Evolutionary conservation across 768 basidiomycete genomes (phyloP).

Genomic region (Lepiota brunneoincarnata): DNA sequence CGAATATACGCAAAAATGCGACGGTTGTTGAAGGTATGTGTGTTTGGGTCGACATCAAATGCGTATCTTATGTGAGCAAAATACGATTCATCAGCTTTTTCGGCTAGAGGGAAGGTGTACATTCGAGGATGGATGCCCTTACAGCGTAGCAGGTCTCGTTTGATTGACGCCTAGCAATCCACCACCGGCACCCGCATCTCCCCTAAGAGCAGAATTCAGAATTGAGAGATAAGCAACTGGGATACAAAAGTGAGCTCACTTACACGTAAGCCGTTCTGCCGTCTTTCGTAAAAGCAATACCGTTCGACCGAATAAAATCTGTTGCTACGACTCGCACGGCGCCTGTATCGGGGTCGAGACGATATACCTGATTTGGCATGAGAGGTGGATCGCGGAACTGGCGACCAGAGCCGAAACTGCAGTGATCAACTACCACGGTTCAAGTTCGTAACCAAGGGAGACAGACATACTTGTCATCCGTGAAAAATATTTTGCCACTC

Average conservation of each 20-base stretch:
- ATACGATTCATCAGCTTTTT: no score
- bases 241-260: neutral
- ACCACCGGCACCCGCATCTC: conserved; percentile 11
- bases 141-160: conserved; percentile 41
- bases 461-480: conserved; percentile 57
- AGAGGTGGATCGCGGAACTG: conserved; percentile 33
- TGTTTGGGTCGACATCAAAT: conserved; percentile 57
- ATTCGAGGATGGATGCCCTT: no score
- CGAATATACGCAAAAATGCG: conserved; percentile 66
- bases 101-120: no score
- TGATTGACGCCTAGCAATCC: conserved; percentile 45
- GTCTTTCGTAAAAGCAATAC: conserved; percentile 65
- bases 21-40: conserved; percentile 44
- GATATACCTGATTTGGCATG: conserved; percentile 77
- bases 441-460: neutral
- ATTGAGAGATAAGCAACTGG: neutral
- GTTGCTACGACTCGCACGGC: conserved; percentile 71
- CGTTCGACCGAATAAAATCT: conserved; percentile 70
- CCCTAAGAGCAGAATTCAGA: no score
- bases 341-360: conserved; percentile 64
- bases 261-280: no score
- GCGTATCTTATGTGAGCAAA: conserved; percentile 37
- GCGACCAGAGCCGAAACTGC: conserved; percentile 62
- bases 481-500: conserved; percentile 71
- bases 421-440: neutral